Base-by-base conservation (phyloP, 2,329 filamentous ascomycete genomes). In the Fusarium fujikuroi region DNA sequence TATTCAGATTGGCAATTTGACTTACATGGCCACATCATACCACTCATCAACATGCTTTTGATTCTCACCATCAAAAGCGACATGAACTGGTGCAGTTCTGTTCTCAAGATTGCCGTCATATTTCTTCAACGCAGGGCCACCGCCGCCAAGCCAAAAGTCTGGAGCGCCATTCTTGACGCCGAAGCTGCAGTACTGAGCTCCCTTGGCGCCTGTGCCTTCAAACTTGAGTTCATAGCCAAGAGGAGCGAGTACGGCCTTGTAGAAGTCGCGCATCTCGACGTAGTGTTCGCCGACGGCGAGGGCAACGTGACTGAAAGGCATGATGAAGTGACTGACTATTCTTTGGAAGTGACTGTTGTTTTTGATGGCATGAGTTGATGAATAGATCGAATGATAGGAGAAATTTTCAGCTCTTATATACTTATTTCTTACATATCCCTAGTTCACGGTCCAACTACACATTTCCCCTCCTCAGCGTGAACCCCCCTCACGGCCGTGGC, bases 141-240 rank as follows among this genome's bases (percentile, higher is more conserved):
- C 75, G 9, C 69, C 75, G 18, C 76, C 76, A 37, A 78, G 75
- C 76, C 75, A 78, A 49, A 78, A 78, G 57, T 78, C 74, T 9
- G 67, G 65, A 9, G 37, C 61, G 5, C 63, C 57, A 14, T 69
- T 73, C 40, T 71, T 61, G 21, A 59, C 39, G 21, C 73, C 74
- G 19, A 78, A 78, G 23, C 69, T 73, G 37, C 75, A 77, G 69
- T 75, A 78, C 25, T 61, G 43, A 46, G 60, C 30, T 32, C 64
- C 39, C 19, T 39, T 59, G n/a, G 34, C 25, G 7, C 67, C 64
- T n/a, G 61, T 56, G 9, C 43, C 68, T 30, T 76, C 74, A 19
- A 76, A 59, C 32, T 66, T 59, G 60, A 78, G 58, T 5, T 70
- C 65, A 54, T 78, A 78, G 42, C 77, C 76, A 6, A 78, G 69